A percentile compares a stretch with the other conserved stretches of the same genome.
Evolutionary conservation across 1,284 basidiomycete species (phyloP).

Genomic region (Puccinia horiana): DNA sequence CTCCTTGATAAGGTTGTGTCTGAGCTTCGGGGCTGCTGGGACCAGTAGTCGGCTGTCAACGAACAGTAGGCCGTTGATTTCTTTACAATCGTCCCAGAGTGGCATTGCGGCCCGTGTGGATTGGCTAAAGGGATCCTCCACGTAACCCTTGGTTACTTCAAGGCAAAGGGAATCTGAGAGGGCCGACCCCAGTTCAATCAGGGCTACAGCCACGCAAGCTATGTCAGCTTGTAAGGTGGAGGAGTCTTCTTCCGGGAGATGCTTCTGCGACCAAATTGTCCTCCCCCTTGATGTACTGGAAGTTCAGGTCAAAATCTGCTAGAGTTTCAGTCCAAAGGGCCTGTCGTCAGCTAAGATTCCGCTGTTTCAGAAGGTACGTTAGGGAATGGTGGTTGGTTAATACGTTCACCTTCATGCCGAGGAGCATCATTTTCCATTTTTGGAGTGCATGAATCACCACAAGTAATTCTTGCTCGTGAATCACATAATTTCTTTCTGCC

Average conservation of each 20-base stretch:
- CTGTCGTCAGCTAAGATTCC: slow-evolving; percentile 58
- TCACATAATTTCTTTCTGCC: no score
- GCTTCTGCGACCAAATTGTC: slow-evolving; percentile 60
- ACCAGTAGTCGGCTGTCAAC: slow-evolving; percentile 57
- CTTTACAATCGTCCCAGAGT: not conserved
- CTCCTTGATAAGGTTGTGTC: slow-evolving; percentile 54
- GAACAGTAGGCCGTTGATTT: slow-evolving; percentile 56
- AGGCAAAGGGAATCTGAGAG: slow-evolving; percentile 50
- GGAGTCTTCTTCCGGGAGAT: slow-evolving; percentile 54
- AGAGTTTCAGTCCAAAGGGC: slow-evolving; percentile 60
- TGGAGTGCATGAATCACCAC: no score
- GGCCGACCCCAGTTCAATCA: not conserved
- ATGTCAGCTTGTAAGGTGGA: not conserved
- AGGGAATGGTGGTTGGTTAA: not conserved
- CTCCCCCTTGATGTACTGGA: slow-evolving; percentile 59
- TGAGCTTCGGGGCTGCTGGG: slow-evolving; percentile 52
- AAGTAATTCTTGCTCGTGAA: no score
- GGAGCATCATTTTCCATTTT: not conserved
- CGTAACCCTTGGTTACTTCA: slow-evolving; percentile 57
- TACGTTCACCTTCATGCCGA: not conserved
- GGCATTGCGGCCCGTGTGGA: slow-evolving; percentile 51
- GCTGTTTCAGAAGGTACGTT: slow-evolving; percentile 56
- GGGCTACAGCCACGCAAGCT: not conserved
- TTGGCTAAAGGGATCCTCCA: slow-evolving; percentile 55
- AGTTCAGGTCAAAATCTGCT: slow-evolving; percentile 55